A percentile compares a stretch with the other conserved stretches of the same genome.
Conservation (phyloP, 495 filamentous ascomycete genomes). For the Cercophora samala region DNA sequence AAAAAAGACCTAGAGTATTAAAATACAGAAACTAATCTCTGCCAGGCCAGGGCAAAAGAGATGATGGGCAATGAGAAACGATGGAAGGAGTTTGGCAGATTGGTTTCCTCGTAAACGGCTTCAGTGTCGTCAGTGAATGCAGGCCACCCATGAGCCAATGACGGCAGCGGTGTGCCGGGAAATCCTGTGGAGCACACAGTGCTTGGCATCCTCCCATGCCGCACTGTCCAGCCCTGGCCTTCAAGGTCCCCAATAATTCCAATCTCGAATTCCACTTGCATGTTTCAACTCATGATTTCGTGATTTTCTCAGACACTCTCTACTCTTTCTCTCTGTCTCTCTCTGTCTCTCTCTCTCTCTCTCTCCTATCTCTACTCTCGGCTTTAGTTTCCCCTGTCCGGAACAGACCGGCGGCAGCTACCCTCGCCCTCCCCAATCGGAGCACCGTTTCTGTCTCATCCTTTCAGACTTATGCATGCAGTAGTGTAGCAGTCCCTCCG, state of each 20-base stretch:
- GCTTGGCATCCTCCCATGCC: not conserved
- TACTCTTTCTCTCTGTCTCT: not conserved
- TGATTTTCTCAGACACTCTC: too few relatives aligned
- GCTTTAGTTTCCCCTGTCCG: not conserved
- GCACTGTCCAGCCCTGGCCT: not conserved
- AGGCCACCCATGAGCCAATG: not conserved
- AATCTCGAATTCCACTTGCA: not conserved
- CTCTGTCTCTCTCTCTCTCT: not conserved
- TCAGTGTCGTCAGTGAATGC: not conserved
- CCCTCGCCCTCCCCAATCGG: not conserved
- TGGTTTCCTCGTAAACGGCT: too few relatives aligned
- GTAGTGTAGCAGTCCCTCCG: not conserved
- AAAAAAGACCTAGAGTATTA: constrained; percentile 4
- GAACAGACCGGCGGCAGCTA: not conserved
- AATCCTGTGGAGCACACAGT: not conserved
- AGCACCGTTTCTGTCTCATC: not conserved
- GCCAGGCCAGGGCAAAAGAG: constrained; percentile 10
- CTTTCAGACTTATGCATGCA: not conserved
- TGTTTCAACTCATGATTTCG: too few relatives aligned
- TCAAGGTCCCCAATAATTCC: not conserved
- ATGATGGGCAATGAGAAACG: not conserved
- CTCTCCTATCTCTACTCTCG: not conserved
- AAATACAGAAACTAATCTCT: not conserved
- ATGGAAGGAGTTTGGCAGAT: too few relatives aligned
- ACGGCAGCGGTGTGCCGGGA: constrained; percentile 5